Evolutionary conservation across 192 early-diverging fungal species (phyloP).

Genomic region (Cetraspora pellucida): DNA sequence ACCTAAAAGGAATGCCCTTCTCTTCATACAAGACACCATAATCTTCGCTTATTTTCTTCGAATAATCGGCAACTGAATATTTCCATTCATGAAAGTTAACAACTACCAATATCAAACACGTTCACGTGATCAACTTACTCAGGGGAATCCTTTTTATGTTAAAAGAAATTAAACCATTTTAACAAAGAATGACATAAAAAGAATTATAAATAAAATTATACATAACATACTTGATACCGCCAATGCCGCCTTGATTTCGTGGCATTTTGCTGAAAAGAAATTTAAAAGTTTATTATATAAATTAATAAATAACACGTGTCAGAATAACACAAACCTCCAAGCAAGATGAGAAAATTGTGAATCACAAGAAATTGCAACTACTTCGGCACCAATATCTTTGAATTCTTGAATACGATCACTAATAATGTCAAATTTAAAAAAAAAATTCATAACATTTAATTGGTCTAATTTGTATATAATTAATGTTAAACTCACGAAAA

Average conservation of each 20-base stretch:
- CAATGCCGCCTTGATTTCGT: conserved; percentile 83
- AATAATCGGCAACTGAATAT: conserved; percentile 40
- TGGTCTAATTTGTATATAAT: not conserved
- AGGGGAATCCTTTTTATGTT: conserved; percentile 19
- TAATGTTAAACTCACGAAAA: conserved; percentile 47
- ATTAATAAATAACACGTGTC: not conserved
- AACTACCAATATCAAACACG: not conserved
- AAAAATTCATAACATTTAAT: not conserved
- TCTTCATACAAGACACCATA: conserved; percentile 81
- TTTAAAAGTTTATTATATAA: not conserved
- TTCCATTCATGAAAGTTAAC: not conserved
- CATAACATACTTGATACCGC: conserved; percentile 61
- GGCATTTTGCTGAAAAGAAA: conserved; percentile 55
- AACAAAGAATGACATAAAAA: not conserved
- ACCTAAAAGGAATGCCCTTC: conserved; percentile 67
- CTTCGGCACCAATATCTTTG: conserved; percentile 68
- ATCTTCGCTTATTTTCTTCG: conserved; percentile 75
- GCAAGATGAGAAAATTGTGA: conserved; percentile 74
- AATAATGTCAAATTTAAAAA: not conserved
- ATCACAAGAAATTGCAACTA: conserved; percentile 67
- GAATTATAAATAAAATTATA: conserved; percentile 1
- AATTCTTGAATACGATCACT: conserved; percentile 80
- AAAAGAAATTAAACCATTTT: not conserved
- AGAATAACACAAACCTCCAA: conserved; percentile 52
- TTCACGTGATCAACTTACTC: not conserved